phyloP scores from a whole-genome alignment of 768 basidiomycete genomes.

The Boletus speciosus region DNA sequence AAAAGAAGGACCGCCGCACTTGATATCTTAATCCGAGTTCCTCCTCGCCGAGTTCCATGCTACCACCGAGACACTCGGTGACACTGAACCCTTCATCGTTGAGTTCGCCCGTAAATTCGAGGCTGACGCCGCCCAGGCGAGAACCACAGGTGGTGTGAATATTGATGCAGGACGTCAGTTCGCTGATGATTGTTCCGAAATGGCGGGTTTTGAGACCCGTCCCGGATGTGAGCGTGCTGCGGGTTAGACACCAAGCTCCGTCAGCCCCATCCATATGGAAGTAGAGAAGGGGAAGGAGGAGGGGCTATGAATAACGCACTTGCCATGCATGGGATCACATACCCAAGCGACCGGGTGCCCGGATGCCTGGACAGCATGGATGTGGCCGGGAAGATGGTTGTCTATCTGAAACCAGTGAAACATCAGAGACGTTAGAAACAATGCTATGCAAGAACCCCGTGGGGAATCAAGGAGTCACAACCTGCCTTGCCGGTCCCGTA shows the following conservation, averaged over 20 bases:
- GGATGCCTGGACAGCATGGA: conserved; percentile 72
- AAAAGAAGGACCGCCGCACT: conserved; percentile 35
- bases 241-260: neutral
- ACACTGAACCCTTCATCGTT: conserved; percentile 91
- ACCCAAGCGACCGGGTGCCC: conserved; percentile 91
- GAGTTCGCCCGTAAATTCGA: conserved; percentile 91
- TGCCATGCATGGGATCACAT: conserved; percentile 99
- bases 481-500: conserved; percentile 85
- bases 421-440: neutral
- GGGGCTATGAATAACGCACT: conserved; percentile 50
- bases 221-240: conserved; percentile 77
- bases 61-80: conserved; percentile 95
- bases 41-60: conserved; percentile 90
- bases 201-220: conserved; percentile 86
- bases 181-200: conserved; percentile 84
- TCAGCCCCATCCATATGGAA: neutral
- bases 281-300: neutral
- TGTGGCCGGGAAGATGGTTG: conserved; percentile 71
- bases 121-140: conserved; percentile 76
- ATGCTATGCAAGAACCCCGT: neutral
- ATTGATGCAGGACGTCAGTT: conserved; percentile 75
- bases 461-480: neutral
- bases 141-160: conserved; percentile 78
- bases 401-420: conserved; percentile 53
- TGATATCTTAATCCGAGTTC: conserved; percentile 89